Evolutionary conservation across 495 filamentous ascomycete species (phyloP), one percentile per base, ranked within the genome.

Genomic region (Terfezia boudieri): DNA sequence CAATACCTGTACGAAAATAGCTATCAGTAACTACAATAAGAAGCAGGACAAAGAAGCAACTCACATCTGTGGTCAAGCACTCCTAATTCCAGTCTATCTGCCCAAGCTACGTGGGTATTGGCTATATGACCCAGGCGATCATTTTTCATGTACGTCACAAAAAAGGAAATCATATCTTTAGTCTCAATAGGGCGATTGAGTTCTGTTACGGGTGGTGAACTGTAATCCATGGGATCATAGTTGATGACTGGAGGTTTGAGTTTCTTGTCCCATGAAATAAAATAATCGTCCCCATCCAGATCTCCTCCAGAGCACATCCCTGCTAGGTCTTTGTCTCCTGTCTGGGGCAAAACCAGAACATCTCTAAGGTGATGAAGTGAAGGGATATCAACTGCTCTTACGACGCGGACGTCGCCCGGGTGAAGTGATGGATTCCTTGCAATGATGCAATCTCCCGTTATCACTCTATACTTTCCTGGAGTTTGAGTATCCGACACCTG

Each of bases 221-320:
- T 70, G 60, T 82, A 89, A 53, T 79, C 70, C 85, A 94, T 93
- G 0, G 89, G 81, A 2, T 71, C 65, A 37, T 76, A 67, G 55
- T 86, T 82, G 75, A 78, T 84, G 50, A 81, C 69, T 0, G 54
- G 48, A 2, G 86, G 87, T 26, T 88, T 66, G 6, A 99, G 71
- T 49, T 81, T 75, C 37, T 71, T 61, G 59, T 99, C 87, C 90
- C 90, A 99, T 37, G 95, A 83, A 17, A 96, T 81, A 23, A 94
- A 74, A 62, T 83, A 99, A 63, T 96, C 92, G 60, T 99, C 90
- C 0, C 90, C 90, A 67, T 99, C 90, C 3, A 99, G 71, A 65
- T 99, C 90, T 6, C 90, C 92, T 2, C 90, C 90, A 7, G 90
- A 93, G 58, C 87, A 90, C 90, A 96, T 96, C 57, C 81, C 84